Percentiles rank a stretch among this genome's conserved stretches.
Evolutionary conservation across 202 grass and related monocot genomes (phyloP).

Genomic region (Eragrostis tef): DNA sequence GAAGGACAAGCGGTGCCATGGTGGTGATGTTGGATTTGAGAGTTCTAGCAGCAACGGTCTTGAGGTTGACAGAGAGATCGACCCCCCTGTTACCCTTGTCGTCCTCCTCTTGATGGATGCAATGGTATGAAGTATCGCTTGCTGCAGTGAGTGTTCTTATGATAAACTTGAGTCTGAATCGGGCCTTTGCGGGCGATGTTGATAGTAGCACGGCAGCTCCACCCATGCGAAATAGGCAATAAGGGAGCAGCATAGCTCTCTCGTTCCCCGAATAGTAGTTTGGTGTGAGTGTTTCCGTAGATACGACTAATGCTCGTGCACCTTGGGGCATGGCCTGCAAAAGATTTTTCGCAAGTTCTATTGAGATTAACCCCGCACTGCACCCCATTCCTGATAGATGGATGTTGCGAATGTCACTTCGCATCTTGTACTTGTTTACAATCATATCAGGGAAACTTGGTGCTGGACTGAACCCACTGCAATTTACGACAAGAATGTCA

Average conservation of each 20-base stretch:
- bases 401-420: slow-evolving; percentile 55
- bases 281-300: slow-evolving; percentile 40
- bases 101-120: slow-evolving; percentile 59
- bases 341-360: slow-evolving; percentile 59
- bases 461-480: slow-evolving; percentile 59
- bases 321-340: slow-evolving; percentile 40
- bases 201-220: neutral
- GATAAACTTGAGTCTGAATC: slow-evolving; percentile 46
- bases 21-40: slow-evolving; percentile 67
- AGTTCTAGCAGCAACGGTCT: slow-evolving; percentile 47
- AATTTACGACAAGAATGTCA: slow-evolving; percentile 65
- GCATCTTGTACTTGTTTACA: slow-evolving; percentile 64
- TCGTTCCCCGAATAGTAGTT: neutral
- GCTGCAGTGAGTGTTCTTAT: slow-evolving; percentile 58
- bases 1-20: slow-evolving; percentile 57
- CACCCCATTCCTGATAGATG: slow-evolving; percentile 79
- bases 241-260: slow-evolving; percentile 30
- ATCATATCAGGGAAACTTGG: slow-evolving; percentile 69
- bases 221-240: slow-evolving; percentile 13
- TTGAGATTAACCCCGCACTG: slow-evolving; percentile 63
- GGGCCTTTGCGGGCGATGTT: slow-evolving; percentile 23
- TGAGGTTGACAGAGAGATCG: slow-evolving; percentile 51
- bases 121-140: slow-evolving; percentile 50
- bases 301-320: slow-evolving; percentile 33
- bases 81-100: slow-evolving; percentile 49